A percentile compares a stretch with the other conserved stretches of the same genome.
phyloP scores from a whole-genome alignment of 331 rosid species.

The Malus hybrid region DNA sequence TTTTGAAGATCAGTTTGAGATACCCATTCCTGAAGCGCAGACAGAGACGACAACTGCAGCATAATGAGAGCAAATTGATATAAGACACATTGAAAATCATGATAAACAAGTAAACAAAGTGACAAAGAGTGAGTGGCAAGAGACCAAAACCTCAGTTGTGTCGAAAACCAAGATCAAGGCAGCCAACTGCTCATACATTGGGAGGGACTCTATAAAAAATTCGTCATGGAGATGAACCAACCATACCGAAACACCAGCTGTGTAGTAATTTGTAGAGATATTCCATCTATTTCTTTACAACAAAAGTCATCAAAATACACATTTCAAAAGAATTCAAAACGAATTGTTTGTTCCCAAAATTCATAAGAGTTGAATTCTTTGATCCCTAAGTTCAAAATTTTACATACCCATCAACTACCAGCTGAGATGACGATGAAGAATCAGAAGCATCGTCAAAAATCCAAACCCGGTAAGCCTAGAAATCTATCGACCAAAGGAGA shows the following conservation, averaged over 20 bases:
- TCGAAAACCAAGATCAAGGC: no score
- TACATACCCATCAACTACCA: slow-evolving; percentile 57
- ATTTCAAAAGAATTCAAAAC: neutral
- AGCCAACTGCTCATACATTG: slow-evolving; percentile 13
- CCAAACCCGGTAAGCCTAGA: slow-evolving; percentile 56
- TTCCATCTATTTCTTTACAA: slow-evolving; percentile 47
- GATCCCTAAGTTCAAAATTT: neutral
- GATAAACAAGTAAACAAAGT: neutral
- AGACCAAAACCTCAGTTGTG: slow-evolving; percentile 56
- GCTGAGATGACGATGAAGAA: slow-evolving; percentile 36
- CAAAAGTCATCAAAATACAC: neutral
- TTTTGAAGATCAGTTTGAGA: slow-evolving; percentile 51
- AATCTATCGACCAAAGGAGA: neutral
- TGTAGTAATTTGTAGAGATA: slow-evolving; percentile 68
- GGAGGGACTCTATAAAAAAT: slow-evolving; percentile 42
- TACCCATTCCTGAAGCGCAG: slow-evolving; percentile 64
- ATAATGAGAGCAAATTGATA: neutral
- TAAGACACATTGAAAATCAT: no score
- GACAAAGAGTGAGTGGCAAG: slow-evolving; percentile 1
- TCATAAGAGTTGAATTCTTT: neutral
- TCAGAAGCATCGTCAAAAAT: slow-evolving; percentile 53
- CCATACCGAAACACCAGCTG: slow-evolving; percentile 69
- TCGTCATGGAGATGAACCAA: slow-evolving; percentile 64
- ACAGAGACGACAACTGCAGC: slow-evolving; percentile 58
- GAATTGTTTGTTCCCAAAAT: neutral